Conservation (phyloP, 2,329 filamentous ascomycete species). For the Falciphora oryzae region DNA sequence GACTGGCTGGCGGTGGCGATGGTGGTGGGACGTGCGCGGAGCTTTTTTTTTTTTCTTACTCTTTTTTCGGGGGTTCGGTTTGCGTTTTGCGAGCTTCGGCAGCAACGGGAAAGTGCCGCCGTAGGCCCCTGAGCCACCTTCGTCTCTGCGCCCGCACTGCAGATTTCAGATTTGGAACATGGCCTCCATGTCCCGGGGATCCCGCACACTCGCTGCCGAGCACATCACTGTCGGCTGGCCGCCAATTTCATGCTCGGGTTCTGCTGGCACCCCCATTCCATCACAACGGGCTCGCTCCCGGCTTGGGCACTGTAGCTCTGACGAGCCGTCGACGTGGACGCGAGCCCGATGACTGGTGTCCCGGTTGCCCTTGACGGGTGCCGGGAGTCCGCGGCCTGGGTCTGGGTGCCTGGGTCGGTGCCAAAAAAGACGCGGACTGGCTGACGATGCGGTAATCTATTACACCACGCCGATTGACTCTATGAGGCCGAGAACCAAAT, state of each 20-base stretch:
- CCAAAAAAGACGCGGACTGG: too few relatives aligned
- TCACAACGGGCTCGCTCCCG: neutral
- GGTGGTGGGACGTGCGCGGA: neutral
- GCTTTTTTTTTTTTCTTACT: too few relatives aligned
- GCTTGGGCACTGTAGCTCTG: neutral
- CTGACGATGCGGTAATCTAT: too few relatives aligned
- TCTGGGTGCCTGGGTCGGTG: too few relatives aligned
- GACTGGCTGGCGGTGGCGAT: neutral
- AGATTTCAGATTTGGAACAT: neutral
- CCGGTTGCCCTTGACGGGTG: too few relatives aligned
- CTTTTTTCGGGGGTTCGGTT: neutral
- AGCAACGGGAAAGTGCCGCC: neutral
- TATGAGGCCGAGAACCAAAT: neutral
- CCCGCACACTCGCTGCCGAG: too few relatives aligned
- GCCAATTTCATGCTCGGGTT: too few relatives aligned
- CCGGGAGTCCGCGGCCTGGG: too few relatives aligned
- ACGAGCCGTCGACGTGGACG: neutral
- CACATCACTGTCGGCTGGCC: too few relatives aligned
- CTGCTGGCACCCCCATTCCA: neutral
- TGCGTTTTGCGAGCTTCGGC: neutral
- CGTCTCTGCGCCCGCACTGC: neutral
- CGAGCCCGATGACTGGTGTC: neutral
- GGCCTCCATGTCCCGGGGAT: neutral
- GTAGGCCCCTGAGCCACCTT: neutral
- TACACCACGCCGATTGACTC: too few relatives aligned